Percentiles rank a stretch among this genome's conserved stretches.
Conservation (phyloP, 2,329 filamentous ascomycete genomes). For the Aspergillus piperis region DNA sequence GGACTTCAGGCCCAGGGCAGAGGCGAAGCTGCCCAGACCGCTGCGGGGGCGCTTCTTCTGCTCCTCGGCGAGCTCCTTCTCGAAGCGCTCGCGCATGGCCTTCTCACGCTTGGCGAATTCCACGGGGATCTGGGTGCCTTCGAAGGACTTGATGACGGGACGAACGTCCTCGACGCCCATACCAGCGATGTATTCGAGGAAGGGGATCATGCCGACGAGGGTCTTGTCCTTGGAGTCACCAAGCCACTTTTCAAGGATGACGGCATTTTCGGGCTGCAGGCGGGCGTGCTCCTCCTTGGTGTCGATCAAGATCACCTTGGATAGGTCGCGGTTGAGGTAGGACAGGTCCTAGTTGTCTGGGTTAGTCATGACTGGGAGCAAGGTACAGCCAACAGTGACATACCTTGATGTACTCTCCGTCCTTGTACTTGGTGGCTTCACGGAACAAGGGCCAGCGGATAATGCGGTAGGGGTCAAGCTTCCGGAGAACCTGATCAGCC, state of each 20-base stretch:
- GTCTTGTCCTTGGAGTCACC: constrained; percentile 81
- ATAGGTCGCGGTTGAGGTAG: constrained; percentile 92
- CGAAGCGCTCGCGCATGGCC: constrained; percentile 79
- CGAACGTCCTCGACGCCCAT: constrained; percentile 90
- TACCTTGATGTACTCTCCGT: constrained; percentile 95
- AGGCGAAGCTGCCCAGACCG: constrained; percentile 69
- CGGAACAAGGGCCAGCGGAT: constrained; percentile 94
- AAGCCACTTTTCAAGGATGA: constrained; percentile 86
- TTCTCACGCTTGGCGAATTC: constrained; percentile 91
- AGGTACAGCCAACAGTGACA: constrained; percentile 16
- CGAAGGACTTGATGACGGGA: constrained; percentile 80
- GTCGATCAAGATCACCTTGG: constrained; percentile 93
- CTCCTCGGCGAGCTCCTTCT: constrained; percentile 72
- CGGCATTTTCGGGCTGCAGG: constrained; percentile 94
- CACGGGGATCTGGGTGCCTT: constrained; percentile 82
- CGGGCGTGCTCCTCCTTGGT: constrained; percentile 79
- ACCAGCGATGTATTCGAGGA: constrained; percentile 94
- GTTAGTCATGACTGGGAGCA: constrained; percentile 17
- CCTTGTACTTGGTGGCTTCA: constrained; percentile 95
- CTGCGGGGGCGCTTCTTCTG: constrained; percentile 61
- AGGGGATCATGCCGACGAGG: constrained; percentile 86
- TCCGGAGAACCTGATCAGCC: constrained; percentile 84
- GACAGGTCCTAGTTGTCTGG: constrained; percentile 72
- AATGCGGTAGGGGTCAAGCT: constrained; percentile 92
- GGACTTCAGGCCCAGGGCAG: constrained; percentile 75